Evolutionary conservation across 2,329 filamentous ascomycete genomes (phyloP).

Genomic region (Huntiella bhutanensis): DNA sequence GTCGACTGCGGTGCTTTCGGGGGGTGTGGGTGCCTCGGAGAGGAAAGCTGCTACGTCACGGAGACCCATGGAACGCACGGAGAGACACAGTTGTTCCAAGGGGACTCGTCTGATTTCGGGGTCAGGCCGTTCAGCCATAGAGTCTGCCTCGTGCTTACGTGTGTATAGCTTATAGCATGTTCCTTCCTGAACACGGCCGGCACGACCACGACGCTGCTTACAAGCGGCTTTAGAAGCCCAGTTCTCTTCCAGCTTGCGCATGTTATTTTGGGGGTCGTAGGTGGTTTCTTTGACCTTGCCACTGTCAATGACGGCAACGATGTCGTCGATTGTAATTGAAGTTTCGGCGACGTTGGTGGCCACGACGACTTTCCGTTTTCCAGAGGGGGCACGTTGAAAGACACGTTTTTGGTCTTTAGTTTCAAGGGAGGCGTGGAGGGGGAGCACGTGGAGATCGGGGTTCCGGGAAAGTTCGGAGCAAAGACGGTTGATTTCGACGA

Average conservation of each 20-base stretch:
- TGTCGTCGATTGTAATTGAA: constrained; percentile 94
- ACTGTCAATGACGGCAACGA: constrained; percentile 88
- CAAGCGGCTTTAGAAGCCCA: constrained; percentile 91
- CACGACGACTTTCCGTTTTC: constrained; percentile 79
- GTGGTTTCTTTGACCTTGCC: constrained; percentile 93
- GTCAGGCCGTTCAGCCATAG: constrained; percentile 76
- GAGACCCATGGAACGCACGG: constrained; percentile 88
- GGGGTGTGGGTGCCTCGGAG: constrained; percentile 71
- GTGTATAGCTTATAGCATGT: constrained; percentile 94
- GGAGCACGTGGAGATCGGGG: constrained; percentile 51
- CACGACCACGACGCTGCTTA: constrained; percentile 83
- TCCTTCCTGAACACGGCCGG: constrained; percentile 78
- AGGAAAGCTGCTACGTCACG: constrained; percentile 66
- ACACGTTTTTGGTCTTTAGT: constrained; percentile 76
- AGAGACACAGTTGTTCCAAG: constrained; percentile 82
- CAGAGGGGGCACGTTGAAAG: constrained; percentile 55
- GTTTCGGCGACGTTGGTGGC: constrained; percentile 97
- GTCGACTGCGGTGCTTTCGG: constrained; percentile 67
- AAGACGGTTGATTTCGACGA: constrained; percentile 74
- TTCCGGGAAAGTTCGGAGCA: constrained; percentile 48
- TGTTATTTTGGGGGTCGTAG: constrained; percentile 79
- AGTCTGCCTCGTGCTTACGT: constrained; percentile 52
- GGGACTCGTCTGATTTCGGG: constrained; percentile 88
- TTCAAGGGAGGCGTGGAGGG: constrained; percentile 79
- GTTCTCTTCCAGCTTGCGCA: constrained; percentile 82